These are phyloP conservation scores for Alternaria sp. DNA, from an alignment of 2,329 filamentous ascomycete genomes.

Conservation along the genomic window DNA sequence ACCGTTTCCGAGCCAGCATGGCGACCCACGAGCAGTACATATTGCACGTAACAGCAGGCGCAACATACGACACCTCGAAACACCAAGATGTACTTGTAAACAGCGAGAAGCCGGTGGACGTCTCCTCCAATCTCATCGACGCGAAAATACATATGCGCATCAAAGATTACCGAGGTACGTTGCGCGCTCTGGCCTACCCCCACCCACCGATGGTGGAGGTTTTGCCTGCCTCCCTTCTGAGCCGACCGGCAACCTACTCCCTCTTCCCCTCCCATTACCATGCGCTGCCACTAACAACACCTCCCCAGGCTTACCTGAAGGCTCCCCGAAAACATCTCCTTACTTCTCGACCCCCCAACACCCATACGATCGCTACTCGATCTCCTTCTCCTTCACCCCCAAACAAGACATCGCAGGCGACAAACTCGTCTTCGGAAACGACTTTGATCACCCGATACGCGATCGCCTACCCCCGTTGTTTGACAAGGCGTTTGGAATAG, in stretches of 20 bases:
- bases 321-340: constrained; percentile 72
- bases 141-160: constrained; percentile 79
- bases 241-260: not conserved
- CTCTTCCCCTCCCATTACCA: not conserved
- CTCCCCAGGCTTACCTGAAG: constrained; percentile 72
- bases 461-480: constrained; percentile 88
- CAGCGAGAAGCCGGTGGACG: constrained; percentile 65
- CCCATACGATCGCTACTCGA: constrained; percentile 81
- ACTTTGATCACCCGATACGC: constrained; percentile 90
- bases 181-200: not conserved
- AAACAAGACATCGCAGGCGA: constrained; percentile 70
- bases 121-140: constrained; percentile 71
- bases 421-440: constrained; percentile 90
- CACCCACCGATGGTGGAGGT: too few relatives aligned
- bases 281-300: not conserved
- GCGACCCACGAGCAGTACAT: constrained; percentile 72
- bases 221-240: not conserved
- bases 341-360: constrained; percentile 81
- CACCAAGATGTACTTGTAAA: constrained; percentile 83
- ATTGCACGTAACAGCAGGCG: constrained; percentile 81
- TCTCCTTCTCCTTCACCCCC: constrained; percentile 80
- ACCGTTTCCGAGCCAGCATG: constrained; percentile 6
- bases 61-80: constrained; percentile 74
- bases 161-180: constrained; percentile 63
- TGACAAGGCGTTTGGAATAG: constrained; percentile 81